phyloP scores from a whole-genome alignment of 805 yeast genomes.

The Sugiyamaella boreocaroliniensis region DNA sequence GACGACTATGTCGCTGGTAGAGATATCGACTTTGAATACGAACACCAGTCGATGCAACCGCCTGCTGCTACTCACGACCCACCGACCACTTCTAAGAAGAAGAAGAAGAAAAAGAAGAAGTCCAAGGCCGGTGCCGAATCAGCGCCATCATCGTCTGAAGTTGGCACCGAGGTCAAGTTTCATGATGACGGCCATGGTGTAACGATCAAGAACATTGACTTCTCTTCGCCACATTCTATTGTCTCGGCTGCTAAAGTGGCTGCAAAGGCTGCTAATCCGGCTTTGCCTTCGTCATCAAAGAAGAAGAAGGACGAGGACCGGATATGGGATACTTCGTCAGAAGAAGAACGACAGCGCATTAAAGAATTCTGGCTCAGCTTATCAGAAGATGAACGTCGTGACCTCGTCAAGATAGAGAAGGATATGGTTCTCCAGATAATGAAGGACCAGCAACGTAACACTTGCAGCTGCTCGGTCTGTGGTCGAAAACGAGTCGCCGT shows the following conservation, averaged over 20 bases:
- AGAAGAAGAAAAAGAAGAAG: conserved; percentile 33
- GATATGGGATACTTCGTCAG: conserved; percentile 40
- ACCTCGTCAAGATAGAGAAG: conserved; percentile 59
- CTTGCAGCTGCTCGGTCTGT: conserved; percentile 71
- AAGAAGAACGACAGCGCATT: conserved; percentile 47
- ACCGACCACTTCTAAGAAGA: conserved; percentile 16
- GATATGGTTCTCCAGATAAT: conserved; percentile 60
- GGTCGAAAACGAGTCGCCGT: conserved; percentile 65
- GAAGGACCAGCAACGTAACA: conserved; percentile 48
- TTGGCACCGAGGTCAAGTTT: conserved; percentile 46
- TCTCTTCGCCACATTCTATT: conserved; percentile 24
- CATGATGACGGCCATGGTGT: conserved; percentile 62
- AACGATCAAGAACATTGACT: conserved; percentile 51
- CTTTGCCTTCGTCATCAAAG: not conserved
- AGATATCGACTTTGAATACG: conserved; percentile 31
- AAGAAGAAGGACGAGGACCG: conserved; percentile 21
- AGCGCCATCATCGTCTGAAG: conserved; percentile 31
- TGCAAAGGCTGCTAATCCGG: conserved; percentile 6
- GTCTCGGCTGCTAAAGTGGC: conserved; percentile 21
- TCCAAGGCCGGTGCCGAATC: conserved; percentile 19
- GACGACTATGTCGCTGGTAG: conserved; percentile 26
- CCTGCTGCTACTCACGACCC: conserved; percentile 4
- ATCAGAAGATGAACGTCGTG: conserved; percentile 50
- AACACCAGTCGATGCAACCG: not conserved
- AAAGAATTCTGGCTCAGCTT: conserved; percentile 62